Evolutionary conservation across 768 basidiomycete species (phyloP).

Genomic region (Suillus lakei): DNA sequence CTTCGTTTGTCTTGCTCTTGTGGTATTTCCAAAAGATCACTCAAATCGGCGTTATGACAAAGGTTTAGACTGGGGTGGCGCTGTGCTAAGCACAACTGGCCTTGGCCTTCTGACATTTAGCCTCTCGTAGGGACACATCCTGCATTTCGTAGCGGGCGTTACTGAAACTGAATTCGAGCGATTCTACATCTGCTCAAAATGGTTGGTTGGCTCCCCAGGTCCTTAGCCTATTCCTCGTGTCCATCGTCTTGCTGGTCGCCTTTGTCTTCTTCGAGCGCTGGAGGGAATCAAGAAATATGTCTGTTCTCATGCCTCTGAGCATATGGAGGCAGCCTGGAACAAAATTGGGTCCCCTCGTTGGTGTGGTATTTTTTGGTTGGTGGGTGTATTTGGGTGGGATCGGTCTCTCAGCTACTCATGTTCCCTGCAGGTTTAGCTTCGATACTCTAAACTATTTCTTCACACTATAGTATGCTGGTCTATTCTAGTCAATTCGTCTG

Average conservation of each 20-base stretch:
- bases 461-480: constrained; percentile 30
- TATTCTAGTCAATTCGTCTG: background rate
- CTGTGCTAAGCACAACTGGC: constrained; percentile 36
- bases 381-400: constrained; percentile 1
- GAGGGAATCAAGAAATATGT: constrained; percentile 28
- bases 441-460: constrained; percentile 38
- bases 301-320: constrained; percentile 38
- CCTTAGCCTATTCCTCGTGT: constrained; percentile 32
- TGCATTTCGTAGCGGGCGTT: background rate
- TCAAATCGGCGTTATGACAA: constrained; percentile 30
- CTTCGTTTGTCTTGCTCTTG: constrained; percentile 31
- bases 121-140: constrained; percentile 31
- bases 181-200: constrained; percentile 34
- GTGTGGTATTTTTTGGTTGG: constrained; percentile 38
- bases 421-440: constrained; percentile 31
- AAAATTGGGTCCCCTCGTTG: constrained; percentile 33
- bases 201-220: constrained; percentile 40
- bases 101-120: constrained; percentile 40
- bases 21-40: constrained; percentile 23
- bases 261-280: constrained; percentile 37
- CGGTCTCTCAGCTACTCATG: background rate
- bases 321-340: constrained; percentile 37
- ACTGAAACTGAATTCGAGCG: constrained; percentile 20
- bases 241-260: constrained; percentile 28
- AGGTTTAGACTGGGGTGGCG: constrained; percentile 42